Base-by-base conservation (phyloP, 352 stramenopile species). In the Vaucheria bursata region DNA sequence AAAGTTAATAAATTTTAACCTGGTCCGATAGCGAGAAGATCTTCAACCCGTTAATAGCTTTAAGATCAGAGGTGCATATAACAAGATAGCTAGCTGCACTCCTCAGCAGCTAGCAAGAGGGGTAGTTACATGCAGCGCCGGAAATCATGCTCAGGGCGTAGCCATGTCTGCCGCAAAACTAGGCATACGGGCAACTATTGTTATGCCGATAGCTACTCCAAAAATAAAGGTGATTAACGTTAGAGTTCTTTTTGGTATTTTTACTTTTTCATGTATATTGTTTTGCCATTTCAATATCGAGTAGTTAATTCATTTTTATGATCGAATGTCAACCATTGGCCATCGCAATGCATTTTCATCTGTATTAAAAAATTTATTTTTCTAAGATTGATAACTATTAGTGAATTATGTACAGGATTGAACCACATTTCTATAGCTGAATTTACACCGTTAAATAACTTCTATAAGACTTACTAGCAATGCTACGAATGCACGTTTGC, bases 111-210 rank as follows among this genome's bases (percentile, higher is more conserved):
- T 84, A 38, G 73, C 75, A 34, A 45, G 38, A 52, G 78, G 78
- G 2, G 67, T 83, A 18, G 70, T 75, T 31, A 53, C 77, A 31
- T 82, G 77, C 39, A 82, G 77, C 32, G 90, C 90, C 34, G 96
- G 96, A 8, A 99, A 99, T 87, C 96, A 99, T 86, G 96, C 95
- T 0, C 96, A 99, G 79, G 96, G 96, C 71, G 95, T 99, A 12
- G 95, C 95, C 8, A 86, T 98, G 5, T 96, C 93, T 5, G 93
- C 95, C 5, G 85, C 86, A 34, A 93, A 89, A 79, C 88, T 99
- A 1, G 88, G 89, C n/a, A 90, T 96, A 38, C 87, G 88, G 8
- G 94, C 94, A 4, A 92, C 95, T n/a, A 97, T 99, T 85, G 94
- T 98, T 72, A 99, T 99, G 96, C 96, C 96, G 8, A 84, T 97